Conservation (phyloP, 352 stramenopile species). For the Pythium dissotocum region DNA sequence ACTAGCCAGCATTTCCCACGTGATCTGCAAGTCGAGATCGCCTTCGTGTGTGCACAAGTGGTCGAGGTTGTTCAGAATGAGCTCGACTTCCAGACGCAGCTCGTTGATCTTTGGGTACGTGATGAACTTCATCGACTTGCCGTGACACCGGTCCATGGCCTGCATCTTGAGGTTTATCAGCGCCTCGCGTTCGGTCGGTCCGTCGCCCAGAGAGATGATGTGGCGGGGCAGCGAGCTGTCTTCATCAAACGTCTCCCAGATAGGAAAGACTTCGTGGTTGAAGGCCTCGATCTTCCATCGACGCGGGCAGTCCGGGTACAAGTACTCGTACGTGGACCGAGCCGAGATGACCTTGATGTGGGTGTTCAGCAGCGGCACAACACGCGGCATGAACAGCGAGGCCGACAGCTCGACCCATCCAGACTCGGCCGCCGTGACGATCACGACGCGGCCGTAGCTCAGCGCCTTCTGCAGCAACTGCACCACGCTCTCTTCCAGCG, state of each 20-base stretch:
- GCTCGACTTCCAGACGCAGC: slow-evolving; percentile 74
- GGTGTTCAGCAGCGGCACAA: slow-evolving; percentile 75
- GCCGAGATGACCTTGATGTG: slow-evolving; percentile 89
- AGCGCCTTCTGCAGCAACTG: slow-evolving; percentile 73
- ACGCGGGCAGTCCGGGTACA: slow-evolving; percentile 80
- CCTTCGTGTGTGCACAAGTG: slow-evolving; percentile 82
- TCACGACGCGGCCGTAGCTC: slow-evolving; percentile 76
- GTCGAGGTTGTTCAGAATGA: slow-evolving; percentile 80
- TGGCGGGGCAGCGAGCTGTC: slow-evolving; percentile 64
- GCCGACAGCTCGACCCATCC: slow-evolving; percentile 90
- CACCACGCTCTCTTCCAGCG: slow-evolving; percentile 77
- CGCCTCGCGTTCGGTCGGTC: slow-evolving; percentile 79
- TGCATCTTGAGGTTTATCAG: slow-evolving; percentile 88
- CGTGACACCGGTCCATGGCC: slow-evolving; percentile 74
- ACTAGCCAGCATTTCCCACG: slow-evolving; percentile 70
- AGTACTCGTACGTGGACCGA: slow-evolving; percentile 88
- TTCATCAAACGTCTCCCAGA: slow-evolving; percentile 70
- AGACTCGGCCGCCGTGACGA: slow-evolving; percentile 88
- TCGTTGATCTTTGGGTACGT: slow-evolving; percentile 86
- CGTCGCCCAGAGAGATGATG: slow-evolving; percentile 83
- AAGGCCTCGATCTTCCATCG: slow-evolving; percentile 92
- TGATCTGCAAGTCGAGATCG: slow-evolving; percentile 83
- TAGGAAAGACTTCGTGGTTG: slow-evolving; percentile 80
- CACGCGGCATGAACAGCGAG: slow-evolving; percentile 84
- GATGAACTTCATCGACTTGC: slow-evolving; percentile 89